These are phyloP conservation scores for Phaseolus coccineus DNA, from an alignment of 331 rosid species.

Conservation along the genomic window DNA sequence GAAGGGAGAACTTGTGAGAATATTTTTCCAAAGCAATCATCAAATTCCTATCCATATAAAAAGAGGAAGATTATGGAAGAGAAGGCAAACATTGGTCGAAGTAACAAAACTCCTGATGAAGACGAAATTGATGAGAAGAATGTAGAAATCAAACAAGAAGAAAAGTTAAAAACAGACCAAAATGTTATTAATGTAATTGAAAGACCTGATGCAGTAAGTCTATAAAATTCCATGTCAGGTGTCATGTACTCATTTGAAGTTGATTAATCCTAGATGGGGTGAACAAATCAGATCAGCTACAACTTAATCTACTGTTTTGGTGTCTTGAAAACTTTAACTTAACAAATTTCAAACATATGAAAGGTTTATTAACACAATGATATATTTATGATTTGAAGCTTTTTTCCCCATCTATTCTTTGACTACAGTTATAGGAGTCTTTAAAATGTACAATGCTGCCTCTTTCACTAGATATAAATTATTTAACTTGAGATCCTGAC, in stretches of 20 bases:
- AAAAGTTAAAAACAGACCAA: conserved; percentile 13
- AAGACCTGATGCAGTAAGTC: conserved; percentile 63
- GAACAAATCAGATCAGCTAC: background rate
- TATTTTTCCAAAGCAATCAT: conserved; percentile 36
- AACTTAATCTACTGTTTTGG: conserved; percentile 1
- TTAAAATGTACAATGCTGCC: conserved; percentile 3
- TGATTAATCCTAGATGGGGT: background rate
- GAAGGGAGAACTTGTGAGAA: conserved; percentile 43
- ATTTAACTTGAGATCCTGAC: conserved; percentile 14
- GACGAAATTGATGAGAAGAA: conserved; percentile 38
- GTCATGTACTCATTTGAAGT: conserved; percentile 5
- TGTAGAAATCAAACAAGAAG: conserved; percentile 8
- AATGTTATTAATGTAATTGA: conserved; percentile 45
- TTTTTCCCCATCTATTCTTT: background rate
- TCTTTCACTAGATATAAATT: conserved; percentile 19
- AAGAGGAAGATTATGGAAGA: conserved; percentile 48
- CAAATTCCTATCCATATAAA: conserved; percentile 43
- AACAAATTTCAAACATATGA: background rate
- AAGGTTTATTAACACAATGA: conserved; percentile 19
- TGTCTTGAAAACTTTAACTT: background rate
- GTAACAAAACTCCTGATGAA: conserved; percentile 11
- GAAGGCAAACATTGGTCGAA: conserved; percentile 17
- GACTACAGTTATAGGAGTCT: conserved; percentile 12
- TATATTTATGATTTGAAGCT: conserved; percentile 8
- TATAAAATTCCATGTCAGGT: background rate